Percentiles rank a stretch among this genome's conserved stretches.
Evolutionary conservation across 495 filamentous ascomycete species (phyloP).

Genomic region (Neurospora sp.): DNA sequence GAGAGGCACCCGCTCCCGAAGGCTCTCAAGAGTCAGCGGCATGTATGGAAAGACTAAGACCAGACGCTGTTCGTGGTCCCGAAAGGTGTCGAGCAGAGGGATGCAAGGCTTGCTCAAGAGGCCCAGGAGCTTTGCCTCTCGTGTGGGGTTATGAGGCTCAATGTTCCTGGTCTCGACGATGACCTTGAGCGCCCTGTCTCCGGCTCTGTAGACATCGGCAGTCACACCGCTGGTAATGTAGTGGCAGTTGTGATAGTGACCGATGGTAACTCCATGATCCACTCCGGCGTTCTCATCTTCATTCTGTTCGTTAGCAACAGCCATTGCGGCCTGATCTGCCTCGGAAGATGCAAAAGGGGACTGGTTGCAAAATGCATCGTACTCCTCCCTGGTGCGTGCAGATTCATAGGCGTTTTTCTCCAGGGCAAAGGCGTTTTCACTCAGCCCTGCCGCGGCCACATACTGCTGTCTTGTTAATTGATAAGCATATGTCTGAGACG

Average conservation of each 20-base stretch:
- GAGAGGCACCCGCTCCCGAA: conserved; percentile 43
- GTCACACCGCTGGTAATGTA: conserved; percentile 68
- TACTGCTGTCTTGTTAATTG: background rate
- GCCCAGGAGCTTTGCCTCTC: conserved; percentile 65
- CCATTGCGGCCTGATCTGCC: background rate
- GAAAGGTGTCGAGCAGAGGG: conserved; percentile 57
- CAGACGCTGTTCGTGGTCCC: conserved; percentile 56
- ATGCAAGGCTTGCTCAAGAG: conserved; percentile 44
- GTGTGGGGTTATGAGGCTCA: conserved; percentile 68
- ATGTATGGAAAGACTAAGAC: conserved; percentile 79
- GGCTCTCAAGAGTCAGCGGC: conserved; percentile 54
- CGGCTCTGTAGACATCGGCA: conserved; percentile 61
- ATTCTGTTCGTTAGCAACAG: background rate
- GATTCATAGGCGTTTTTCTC: conserved; percentile 37
- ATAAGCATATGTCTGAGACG: background rate
- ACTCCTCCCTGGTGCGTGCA: conserved; percentile 33
- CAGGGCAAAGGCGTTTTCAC: conserved; percentile 22
- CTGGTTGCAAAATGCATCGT: conserved; percentile 25
- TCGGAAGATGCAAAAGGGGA: background rate
- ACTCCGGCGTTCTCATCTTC: conserved; percentile 12
- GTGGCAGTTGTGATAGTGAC: conserved; percentile 57
- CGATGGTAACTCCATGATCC: conserved; percentile 48
- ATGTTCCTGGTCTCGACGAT: conserved; percentile 62
- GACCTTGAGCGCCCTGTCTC: conserved; percentile 71
- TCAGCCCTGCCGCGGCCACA: conserved; percentile 8